Evolutionary conservation across 2,329 filamentous ascomycete genomes (phyloP).

Genomic region (Fusarium sp.): DNA sequence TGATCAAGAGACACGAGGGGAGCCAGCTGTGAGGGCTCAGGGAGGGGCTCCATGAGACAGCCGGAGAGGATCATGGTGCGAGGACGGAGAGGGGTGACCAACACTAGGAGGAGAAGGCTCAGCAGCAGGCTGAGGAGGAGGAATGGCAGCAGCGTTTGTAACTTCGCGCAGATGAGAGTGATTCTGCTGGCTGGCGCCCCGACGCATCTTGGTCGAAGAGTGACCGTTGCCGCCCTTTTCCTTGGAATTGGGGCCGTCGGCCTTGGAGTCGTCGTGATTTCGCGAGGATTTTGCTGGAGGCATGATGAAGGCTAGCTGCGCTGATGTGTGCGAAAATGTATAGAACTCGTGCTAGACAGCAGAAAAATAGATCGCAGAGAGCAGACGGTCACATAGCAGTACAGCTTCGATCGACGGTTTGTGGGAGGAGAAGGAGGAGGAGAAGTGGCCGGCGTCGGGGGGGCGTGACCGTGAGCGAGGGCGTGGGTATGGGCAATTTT

Average conservation of each 20-base stretch:
- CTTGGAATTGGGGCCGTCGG: conserved; percentile 55
- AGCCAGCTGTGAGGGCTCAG: neutral
- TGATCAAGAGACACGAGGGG: neutral
- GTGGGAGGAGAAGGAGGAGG: conserved; percentile 36
- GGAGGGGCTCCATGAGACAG: neutral
- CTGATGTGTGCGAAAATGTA: neutral
- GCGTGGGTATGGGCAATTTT: conserved; percentile 32
- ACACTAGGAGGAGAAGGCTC: conserved; percentile 51
- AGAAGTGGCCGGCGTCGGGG: conserved; percentile 39
- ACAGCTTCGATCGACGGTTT: conserved; percentile 10
- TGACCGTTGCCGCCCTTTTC: conserved; percentile 59
- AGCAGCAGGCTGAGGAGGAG: conserved; percentile 44
- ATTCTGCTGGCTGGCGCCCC: conserved; percentile 65
- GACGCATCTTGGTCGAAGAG: conserved; percentile 66
- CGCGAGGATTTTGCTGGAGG: conserved; percentile 61
- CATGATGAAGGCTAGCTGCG: conserved; percentile 48
- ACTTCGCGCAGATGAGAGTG: conserved; percentile 60
- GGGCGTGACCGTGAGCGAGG: conserved; percentile 28
- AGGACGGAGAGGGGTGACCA: conserved; percentile 37
- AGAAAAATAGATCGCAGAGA: conserved; percentile 8
- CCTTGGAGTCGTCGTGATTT: conserved; percentile 60
- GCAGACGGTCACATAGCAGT: conserved; percentile 38
- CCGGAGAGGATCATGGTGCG: conserved; percentile 10
- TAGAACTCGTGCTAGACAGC: conserved; percentile 7
- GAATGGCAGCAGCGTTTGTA: conserved; percentile 53